Evolutionary conservation across 352 stramenopile species (phyloP).

Genomic region (Phytopythium aichiense): DNA sequence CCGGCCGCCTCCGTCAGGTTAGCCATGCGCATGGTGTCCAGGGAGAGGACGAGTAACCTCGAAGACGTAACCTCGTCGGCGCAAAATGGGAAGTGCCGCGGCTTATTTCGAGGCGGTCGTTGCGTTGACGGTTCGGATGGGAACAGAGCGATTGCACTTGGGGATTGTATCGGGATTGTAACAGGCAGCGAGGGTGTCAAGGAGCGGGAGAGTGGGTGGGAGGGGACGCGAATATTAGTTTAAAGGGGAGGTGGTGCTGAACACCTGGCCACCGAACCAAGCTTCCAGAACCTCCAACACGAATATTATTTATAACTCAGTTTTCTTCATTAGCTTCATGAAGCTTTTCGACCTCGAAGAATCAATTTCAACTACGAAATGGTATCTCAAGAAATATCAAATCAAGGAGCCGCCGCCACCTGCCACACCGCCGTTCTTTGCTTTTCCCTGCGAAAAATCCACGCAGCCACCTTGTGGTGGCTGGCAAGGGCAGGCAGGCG

Average conservation of each 20-base stretch:
- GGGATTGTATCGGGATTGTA: too few relatives aligned
- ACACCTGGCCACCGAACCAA: neutral
- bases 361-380: too few relatives aligned
- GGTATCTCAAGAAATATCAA: too few relatives aligned
- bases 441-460: neutral
- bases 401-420: neutral
- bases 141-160: too few relatives aligned
- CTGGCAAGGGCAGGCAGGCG: neutral
- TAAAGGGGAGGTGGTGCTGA: neutral
- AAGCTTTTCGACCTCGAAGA: too few relatives aligned
- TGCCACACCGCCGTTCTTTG: neutral
- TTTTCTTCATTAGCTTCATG: too few relatives aligned
- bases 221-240: neutral
- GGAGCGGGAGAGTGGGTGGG: neutral
- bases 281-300: too few relatives aligned
- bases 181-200: too few relatives aligned
- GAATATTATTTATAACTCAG: too few relatives aligned
- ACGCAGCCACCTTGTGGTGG: neutral
- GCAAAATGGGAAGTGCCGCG: neutral
- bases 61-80: neutral
- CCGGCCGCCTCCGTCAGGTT: constrained; percentile 23
- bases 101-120: too few relatives aligned
- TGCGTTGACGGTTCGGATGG: too few relatives aligned
- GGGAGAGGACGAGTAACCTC: too few relatives aligned
- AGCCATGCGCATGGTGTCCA: constrained; percentile 32